These are phyloP conservation scores for Plantago major DNA, from an alignment of 257 asterid genomes.

Conservation along the genomic window DNA sequence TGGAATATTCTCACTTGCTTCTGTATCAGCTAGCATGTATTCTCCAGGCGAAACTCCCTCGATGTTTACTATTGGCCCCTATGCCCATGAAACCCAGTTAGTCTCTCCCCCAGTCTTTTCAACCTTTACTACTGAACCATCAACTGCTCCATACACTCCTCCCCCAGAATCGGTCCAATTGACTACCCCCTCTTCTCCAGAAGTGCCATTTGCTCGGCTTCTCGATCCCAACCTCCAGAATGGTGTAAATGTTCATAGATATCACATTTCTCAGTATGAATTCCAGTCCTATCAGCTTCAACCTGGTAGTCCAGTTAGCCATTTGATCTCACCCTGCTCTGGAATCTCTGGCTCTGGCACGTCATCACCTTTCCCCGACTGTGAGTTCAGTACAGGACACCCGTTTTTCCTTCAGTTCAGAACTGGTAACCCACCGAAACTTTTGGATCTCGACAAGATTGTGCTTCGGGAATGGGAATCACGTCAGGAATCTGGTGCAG, in stretches of 20 bases:
- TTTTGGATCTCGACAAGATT: slow-evolving; percentile 72
- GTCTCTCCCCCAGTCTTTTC: slow-evolving; percentile 96
- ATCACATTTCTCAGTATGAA: slow-evolving; percentile 53
- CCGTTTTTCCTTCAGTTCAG: slow-evolving; percentile 61
- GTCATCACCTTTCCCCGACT: slow-evolving; percentile 75
- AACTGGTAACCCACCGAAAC: slow-evolving; percentile 51
- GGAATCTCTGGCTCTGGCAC: slow-evolving; percentile 93
- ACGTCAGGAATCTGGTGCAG: slow-evolving; percentile 58
- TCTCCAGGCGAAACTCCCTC: slow-evolving; percentile 85
- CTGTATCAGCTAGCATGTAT: slow-evolving; percentile 64
- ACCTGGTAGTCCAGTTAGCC: slow-evolving; percentile 95
- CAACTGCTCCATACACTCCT: slow-evolving; percentile 94
- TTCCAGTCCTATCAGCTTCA: slow-evolving; percentile 88
- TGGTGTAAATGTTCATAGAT: slow-evolving; percentile 45
- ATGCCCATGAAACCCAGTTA: slow-evolving; percentile 82
- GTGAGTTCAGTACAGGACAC: slow-evolving; percentile 43
- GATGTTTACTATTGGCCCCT: slow-evolving; percentile 89
- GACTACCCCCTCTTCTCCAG: slow-evolving; percentile 96
- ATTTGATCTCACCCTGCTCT: slow-evolving; percentile 84
- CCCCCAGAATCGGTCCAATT: slow-evolving; percentile 85
- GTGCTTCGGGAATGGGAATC: slow-evolving; percentile 65
- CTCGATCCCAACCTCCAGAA: slow-evolving; percentile 65
- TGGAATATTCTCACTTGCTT: slow-evolving; percentile 44
- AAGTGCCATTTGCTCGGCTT: slow-evolving; percentile 93
- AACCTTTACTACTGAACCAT: slow-evolving; percentile 85